These are phyloP conservation scores for Aspergillus avenaceus DNA, from an alignment of 495 filamentous ascomycete genomes.

Conservation along the genomic window DNA sequence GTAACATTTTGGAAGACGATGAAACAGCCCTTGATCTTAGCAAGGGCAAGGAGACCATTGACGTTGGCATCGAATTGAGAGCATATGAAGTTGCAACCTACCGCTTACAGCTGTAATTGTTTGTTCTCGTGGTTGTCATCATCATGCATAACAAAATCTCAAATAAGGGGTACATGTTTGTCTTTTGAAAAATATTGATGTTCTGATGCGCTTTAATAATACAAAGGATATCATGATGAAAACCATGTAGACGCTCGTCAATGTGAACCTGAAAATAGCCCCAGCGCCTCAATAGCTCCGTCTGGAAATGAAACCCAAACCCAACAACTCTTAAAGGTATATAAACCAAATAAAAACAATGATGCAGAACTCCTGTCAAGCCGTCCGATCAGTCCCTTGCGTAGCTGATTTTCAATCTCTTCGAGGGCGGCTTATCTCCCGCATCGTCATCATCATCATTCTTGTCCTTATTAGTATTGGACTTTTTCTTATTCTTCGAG, in stretches of 20 bases:
- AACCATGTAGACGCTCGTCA: constrained; percentile 6
- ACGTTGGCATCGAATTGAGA: constrained; percentile 62
- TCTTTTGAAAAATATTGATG: neutral
- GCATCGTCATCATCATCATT: constrained; percentile 41
- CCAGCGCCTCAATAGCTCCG: neutral
- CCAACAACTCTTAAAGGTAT: constrained; percentile 6
- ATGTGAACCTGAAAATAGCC: neutral
- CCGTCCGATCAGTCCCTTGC: constrained; percentile 31
- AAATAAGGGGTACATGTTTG: neutral
- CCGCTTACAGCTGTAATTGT: constrained; percentile 61
- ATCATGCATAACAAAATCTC: neutral
- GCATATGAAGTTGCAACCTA: constrained; percentile 91
- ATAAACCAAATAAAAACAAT: constrained; percentile 5
- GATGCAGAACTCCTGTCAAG: neutral
- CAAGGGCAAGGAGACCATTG: constrained; percentile 36
- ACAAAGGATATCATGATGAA: constrained; percentile 14
- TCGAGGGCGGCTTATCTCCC: constrained; percentile 40
- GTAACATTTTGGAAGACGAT: constrained; percentile 65
- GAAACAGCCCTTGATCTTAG: constrained; percentile 47
- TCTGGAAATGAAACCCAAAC: constrained; percentile 6
- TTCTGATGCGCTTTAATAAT: constrained; percentile 2
- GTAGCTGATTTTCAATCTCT: constrained; percentile 52
- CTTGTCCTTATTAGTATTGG: constrained; percentile 29
- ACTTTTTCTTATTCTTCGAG: constrained; percentile 47
- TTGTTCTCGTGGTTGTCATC: neutral